Evolutionary conservation across 192 early-diverging fungal species (phyloP).

Genomic region (Backusella australiensis): DNA sequence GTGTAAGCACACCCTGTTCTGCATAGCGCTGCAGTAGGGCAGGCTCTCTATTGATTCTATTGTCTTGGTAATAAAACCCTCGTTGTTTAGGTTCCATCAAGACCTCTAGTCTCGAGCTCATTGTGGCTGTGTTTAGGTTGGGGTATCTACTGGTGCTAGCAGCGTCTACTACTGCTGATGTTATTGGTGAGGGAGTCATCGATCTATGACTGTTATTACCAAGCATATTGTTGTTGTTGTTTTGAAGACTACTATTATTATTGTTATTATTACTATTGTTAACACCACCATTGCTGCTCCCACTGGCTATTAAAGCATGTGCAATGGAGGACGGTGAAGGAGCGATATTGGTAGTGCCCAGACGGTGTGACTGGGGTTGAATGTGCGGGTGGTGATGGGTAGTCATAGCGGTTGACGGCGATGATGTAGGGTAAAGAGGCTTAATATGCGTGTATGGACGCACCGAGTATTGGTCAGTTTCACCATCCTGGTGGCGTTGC

Average conservation of each 20-base stretch:
- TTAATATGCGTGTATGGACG: slow-evolving; percentile 9
- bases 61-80: slow-evolving; percentile 34
- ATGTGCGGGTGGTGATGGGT: not conserved
- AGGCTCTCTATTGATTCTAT: slow-evolving; percentile 23
- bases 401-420: not conserved
- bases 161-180: not conserved
- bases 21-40: slow-evolving; percentile 30
- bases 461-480: slow-evolving; percentile 7
- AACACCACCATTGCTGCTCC: not conserved
- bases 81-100: slow-evolving; percentile 25
- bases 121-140: not conserved
- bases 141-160: not conserved
- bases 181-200: not conserved
- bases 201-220: not conserved
- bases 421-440: slow-evolving; percentile 10
- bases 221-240: not conserved
- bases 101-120: not conserved
- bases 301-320: not conserved
- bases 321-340: not conserved
- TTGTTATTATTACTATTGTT: too few relatives aligned
- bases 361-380: not conserved
- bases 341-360: not conserved
- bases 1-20: slow-evolving; percentile 27
- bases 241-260: not conserved
- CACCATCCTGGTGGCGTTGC: not conserved